Evolutionary conservation across 2,329 filamentous ascomycete species (phyloP).

Genomic region (Neonectria coccinea): DNA sequence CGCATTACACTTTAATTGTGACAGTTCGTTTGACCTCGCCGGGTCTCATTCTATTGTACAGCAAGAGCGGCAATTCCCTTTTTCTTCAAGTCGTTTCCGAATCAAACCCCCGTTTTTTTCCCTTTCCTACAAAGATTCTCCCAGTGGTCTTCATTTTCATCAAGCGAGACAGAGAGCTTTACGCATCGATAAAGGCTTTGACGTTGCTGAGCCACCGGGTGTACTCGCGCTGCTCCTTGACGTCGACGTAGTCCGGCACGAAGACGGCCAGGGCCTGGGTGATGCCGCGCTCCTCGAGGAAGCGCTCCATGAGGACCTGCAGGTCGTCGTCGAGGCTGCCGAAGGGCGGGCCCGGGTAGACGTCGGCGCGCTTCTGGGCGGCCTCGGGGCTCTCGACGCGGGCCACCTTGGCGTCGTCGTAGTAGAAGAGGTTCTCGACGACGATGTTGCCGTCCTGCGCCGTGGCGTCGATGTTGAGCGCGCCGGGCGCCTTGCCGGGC

Average conservation of each 20-base stretch:
- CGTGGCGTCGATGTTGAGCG: slow-evolving; percentile 86
- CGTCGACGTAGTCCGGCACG: slow-evolving; percentile 94
- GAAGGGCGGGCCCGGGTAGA: slow-evolving; percentile 93
- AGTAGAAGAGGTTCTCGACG: slow-evolving; percentile 93
- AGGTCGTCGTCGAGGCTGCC: slow-evolving; percentile 96
- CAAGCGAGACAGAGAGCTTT: slow-evolving; percentile 39
- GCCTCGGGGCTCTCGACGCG: slow-evolving; percentile 80
- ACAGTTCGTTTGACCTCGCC: slow-evolving; percentile 37
- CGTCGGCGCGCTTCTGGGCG: slow-evolving; percentile 78
- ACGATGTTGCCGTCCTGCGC: slow-evolving; percentile 88
- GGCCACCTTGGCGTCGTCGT: slow-evolving; percentile 80
- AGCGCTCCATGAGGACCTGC: slow-evolving; percentile 90
- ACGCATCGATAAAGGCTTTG: slow-evolving; percentile 85
- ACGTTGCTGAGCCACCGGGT: slow-evolving; percentile 88
- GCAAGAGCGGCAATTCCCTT: slow-evolving; percentile 47
- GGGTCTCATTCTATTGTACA: slow-evolving; percentile 45
- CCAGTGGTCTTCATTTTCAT: no score
- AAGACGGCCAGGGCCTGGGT: slow-evolving; percentile 88
- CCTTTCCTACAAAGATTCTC: slow-evolving; percentile 24
- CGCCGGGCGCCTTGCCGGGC: slow-evolving; percentile 75
- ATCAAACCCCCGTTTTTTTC: slow-evolving; percentile 18
- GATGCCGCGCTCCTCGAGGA: slow-evolving; percentile 93
- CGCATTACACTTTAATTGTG: slow-evolving; percentile 41
- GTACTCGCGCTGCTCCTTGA: slow-evolving; percentile 99
- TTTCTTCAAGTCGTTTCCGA: slow-evolving; percentile 34